A percentile compares a stretch with the other conserved stretches of the same genome.
phyloP scores from a whole-genome alignment of 1,284 basidiomycete species.

The Xanthoconium separans region DNA sequence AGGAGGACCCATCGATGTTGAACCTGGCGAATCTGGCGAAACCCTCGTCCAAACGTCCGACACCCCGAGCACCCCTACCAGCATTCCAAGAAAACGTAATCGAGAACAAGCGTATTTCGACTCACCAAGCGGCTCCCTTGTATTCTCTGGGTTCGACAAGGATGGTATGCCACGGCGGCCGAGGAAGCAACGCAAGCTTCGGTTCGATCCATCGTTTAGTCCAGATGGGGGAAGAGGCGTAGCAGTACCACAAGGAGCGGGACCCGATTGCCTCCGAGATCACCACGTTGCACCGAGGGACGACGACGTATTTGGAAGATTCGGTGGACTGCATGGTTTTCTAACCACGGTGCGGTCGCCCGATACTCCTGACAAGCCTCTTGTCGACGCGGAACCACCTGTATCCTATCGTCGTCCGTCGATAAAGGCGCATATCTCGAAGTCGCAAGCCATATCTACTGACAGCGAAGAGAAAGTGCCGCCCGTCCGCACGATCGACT shows the following conservation, averaged over 20 bases:
- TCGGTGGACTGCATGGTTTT: neutral
- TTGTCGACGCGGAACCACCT: neutral
- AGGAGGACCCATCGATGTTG: neutral
- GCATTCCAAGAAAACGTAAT: conserved; percentile 26
- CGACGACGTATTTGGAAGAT: neutral
- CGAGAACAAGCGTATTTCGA: conserved; percentile 30
- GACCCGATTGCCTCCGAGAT: conserved; percentile 2
- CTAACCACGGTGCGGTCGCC: neutral
- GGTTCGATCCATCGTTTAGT: conserved; percentile 27
- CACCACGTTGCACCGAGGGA: neutral
- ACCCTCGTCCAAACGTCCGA: conserved; percentile 10
- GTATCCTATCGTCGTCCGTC: neutral
- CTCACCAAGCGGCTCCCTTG: conserved; percentile 27
- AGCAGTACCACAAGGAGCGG: neutral
- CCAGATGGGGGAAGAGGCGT: conserved; percentile 10
- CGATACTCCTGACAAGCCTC: conserved; percentile 13
- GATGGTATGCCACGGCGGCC: conserved; percentile 31
- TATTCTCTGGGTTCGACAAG: conserved; percentile 31
- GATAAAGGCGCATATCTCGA: neutral
- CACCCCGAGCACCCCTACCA: conserved; percentile 25
- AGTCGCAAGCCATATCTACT: neutral
- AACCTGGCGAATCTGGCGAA: neutral
- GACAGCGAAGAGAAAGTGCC: neutral
- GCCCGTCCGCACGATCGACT: conserved; percentile 27
- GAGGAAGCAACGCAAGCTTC: conserved; percentile 27